A percentile compares a stretch with the other conserved stretches of the same genome.
phyloP scores from a whole-genome alignment of 306 rosid genomes.

The Vigna radiata region DNA sequence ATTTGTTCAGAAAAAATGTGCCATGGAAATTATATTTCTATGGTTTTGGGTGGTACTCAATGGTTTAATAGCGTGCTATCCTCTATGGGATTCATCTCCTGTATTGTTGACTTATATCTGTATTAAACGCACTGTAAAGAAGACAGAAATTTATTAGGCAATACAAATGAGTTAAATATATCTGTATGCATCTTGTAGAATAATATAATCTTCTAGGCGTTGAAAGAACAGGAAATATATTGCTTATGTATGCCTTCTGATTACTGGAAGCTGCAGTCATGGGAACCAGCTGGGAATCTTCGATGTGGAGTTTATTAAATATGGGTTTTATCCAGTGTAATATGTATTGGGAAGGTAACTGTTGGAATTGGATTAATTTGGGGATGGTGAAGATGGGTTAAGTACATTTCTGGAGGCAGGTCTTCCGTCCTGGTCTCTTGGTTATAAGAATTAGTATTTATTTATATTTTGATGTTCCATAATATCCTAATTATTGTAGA shows the following conservation, averaged over 20 bases:
- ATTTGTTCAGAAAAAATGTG: conserved; percentile 1
- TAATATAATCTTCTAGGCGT: not conserved
- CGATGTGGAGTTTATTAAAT: not conserved
- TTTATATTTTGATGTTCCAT: conserved; percentile 12
- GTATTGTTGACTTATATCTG: not conserved
- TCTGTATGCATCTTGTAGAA: not conserved
- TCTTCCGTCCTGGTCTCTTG: not conserved
- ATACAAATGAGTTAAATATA: not conserved
- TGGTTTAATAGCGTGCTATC: not conserved
- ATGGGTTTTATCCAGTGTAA: not conserved
- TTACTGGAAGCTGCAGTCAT: not conserved
- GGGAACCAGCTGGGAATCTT: not conserved
- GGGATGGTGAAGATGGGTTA: not conserved
- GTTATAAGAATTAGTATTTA: not conserved
- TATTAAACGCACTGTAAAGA: not conserved
- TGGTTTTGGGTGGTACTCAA: conserved; percentile 16
- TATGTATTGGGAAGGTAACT: not conserved
- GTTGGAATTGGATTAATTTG: not conserved
- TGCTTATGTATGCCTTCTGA: not conserved
- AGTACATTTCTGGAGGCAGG: not conserved
- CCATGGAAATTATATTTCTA: conserved; percentile 17
- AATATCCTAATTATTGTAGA: not conserved
- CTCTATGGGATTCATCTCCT: not conserved
- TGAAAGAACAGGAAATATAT: not conserved
- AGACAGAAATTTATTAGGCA: not conserved